Evolutionary conservation across 768 basidiomycete species (phyloP).

Genomic region (Boletellus emodensis): DNA sequence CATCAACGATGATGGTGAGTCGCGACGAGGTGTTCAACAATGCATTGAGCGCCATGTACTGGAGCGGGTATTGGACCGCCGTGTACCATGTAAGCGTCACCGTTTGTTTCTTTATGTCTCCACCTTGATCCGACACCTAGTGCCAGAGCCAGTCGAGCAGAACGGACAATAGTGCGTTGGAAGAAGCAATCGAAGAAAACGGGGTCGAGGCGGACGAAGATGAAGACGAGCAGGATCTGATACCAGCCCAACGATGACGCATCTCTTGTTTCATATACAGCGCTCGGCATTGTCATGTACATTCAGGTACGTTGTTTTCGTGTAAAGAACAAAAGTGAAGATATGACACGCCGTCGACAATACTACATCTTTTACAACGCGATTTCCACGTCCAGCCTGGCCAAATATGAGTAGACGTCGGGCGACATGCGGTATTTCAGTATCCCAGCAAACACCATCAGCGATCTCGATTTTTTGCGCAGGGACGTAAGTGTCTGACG

Average conservation of each 20-base stretch:
- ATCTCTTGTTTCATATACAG: background rate
- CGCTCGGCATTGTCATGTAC: background rate
- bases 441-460: constrained; percentile 87
- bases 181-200: constrained; percentile 29
- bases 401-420: constrained; percentile 86
- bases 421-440: constrained; percentile 87
- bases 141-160: constrained; percentile 29
- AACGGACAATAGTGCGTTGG: constrained; percentile 19
- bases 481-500: constrained; percentile 56
- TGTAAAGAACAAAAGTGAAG: background rate
- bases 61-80: constrained; percentile 86
- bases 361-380: constrained; percentile 44
- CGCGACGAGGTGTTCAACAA: constrained; percentile 76
- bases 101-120: background rate
- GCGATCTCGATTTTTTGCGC: constrained; percentile 74
- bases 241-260: constrained; percentile 28
- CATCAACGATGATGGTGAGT: constrained; percentile 41
- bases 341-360: background rate
- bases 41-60: constrained; percentile 78
- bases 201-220: constrained; percentile 24
- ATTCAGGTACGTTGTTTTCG: constrained; percentile 18
- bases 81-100: constrained; percentile 66
- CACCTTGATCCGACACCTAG: constrained; percentile 16
- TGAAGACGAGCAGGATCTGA: constrained; percentile 20
- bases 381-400: constrained; percentile 81